Conservation (phyloP, 208 protist species). For the Sergeia podlipaevii region DNA sequence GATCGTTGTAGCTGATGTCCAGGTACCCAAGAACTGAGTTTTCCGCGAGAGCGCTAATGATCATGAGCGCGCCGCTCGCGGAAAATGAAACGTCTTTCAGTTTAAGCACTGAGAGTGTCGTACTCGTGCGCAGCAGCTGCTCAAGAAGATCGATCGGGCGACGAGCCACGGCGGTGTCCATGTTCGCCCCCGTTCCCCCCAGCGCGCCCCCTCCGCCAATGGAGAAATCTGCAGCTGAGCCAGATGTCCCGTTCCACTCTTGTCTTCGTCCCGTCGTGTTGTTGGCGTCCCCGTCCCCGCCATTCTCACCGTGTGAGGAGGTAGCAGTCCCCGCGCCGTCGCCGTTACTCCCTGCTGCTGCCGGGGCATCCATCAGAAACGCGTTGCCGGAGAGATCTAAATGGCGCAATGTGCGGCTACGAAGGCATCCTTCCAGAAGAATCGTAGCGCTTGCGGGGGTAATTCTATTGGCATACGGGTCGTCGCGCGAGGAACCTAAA, state of each 20-base stretch:
- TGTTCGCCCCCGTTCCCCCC: background rate
- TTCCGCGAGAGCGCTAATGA: slow-evolving; percentile 48
- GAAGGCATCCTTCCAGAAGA: slow-evolving; percentile 70
- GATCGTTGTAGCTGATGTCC: slow-evolving; percentile 68
- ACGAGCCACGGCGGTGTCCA: background rate
- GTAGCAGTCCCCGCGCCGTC: background rate
- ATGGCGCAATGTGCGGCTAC: slow-evolving; percentile 60
- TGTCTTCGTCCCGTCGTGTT: background rate
- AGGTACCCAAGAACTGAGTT: slow-evolving; percentile 50
- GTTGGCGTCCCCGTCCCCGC: background rate
- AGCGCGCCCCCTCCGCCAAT: background rate
- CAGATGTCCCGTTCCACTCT: background rate
- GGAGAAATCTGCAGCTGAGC: background rate
- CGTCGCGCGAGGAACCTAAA: slow-evolving; percentile 47
- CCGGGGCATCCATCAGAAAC: slow-evolving; percentile 13
- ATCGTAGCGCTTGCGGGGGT: slow-evolving; percentile 39
- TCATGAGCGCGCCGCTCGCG: slow-evolving; percentile 30
- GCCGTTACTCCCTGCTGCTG: background rate
- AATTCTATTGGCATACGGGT: slow-evolving; percentile 80
- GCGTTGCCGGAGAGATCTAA: slow-evolving; percentile 73
- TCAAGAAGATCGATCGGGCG: slow-evolving; percentile 64
- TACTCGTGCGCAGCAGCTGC: slow-evolving; percentile 50
- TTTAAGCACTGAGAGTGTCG: slow-evolving; percentile 47
- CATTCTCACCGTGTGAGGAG: background rate
- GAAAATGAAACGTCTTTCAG: slow-evolving; percentile 56